Percentiles rank a stretch among this genome's conserved stretches.
Conservation (phyloP, 1,139 yeast species). For the Yamadazyma dendronema region DNA sequence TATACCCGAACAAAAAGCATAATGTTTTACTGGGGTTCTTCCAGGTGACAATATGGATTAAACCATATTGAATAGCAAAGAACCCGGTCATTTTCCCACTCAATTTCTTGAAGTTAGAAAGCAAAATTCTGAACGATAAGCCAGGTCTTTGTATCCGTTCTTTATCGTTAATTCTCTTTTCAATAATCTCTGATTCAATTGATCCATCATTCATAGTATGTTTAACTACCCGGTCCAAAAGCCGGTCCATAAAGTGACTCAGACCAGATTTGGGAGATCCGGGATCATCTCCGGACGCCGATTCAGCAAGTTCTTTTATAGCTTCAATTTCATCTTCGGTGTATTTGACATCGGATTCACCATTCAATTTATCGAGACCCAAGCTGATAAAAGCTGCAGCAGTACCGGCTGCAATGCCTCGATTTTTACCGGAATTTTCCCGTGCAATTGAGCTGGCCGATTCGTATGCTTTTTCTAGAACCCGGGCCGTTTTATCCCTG, state of each 20-base stretch:
- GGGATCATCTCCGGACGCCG: constrained; percentile 10
- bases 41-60: constrained; percentile 61
- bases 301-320: constrained; percentile 16
- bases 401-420: constrained; percentile 56
- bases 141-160: constrained; percentile 44
- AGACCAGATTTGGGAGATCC: background rate
- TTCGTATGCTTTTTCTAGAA: constrained; percentile 14
- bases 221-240: constrained; percentile 50
- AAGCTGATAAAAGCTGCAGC: constrained; percentile 57
- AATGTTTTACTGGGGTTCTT: constrained; percentile 58
- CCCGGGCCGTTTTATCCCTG: constrained; percentile 9
- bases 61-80: constrained; percentile 55
- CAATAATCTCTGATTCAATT: constrained; percentile 46
- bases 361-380: constrained; percentile 41
- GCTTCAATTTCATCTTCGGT: constrained; percentile 17
- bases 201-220: constrained; percentile 28
- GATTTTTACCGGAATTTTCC: constrained; percentile 33
- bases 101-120: constrained; percentile 50
- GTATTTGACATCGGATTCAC: constrained; percentile 8
- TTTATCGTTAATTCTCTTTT: constrained; percentile 44
- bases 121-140: constrained; percentile 48
- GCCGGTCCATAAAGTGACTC: constrained; percentile 54
- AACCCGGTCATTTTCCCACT: constrained; percentile 53
- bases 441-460: constrained; percentile 26
- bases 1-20: constrained; percentile 49